Evolutionary conservation across 2,329 filamentous ascomycete genomes (phyloP).

Genomic region (Xylaria sp.): DNA sequence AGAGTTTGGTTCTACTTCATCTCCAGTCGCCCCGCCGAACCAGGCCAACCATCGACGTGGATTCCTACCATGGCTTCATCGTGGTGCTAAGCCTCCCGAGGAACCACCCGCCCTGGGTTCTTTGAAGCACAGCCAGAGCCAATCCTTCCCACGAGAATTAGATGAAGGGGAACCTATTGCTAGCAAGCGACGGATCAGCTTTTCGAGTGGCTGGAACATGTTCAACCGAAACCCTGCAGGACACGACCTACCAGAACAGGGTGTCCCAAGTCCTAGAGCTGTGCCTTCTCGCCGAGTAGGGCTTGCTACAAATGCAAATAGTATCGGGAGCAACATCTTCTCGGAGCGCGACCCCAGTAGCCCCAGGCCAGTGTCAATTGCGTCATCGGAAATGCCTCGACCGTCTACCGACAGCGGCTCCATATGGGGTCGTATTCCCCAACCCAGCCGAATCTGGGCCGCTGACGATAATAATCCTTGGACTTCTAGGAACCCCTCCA

Average conservation of each 20-base stretch:
- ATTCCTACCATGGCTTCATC: conserved; percentile 64
- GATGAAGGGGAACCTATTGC: conserved; percentile 58
- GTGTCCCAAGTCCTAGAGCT: conserved; percentile 33
- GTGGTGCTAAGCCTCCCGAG: conserved; percentile 62
- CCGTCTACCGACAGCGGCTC: conserved; percentile 79
- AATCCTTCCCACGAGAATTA: conserved; percentile 70
- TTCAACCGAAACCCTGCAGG: conserved; percentile 58
- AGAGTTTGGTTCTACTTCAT: conserved; percentile 42
- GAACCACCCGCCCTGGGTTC: conserved; percentile 68
- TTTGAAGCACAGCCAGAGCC: conserved; percentile 72
- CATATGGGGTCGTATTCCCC: conserved; percentile 66
- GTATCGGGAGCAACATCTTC: conserved; percentile 48
- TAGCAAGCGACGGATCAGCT: conserved; percentile 60
- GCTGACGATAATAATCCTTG: conserved; percentile 53
- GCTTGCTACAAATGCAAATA: conserved; percentile 47
- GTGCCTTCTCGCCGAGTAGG: conserved; percentile 31
- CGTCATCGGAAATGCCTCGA: conserved; percentile 70
- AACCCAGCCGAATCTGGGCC: conserved; percentile 67
- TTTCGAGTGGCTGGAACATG: conserved; percentile 59
- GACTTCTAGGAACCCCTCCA: conserved; percentile 69
- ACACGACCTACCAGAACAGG: conserved; percentile 46
- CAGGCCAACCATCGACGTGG: conserved; percentile 47
- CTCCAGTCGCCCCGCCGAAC: conserved; percentile 41
- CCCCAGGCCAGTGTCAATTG: conserved; percentile 70
- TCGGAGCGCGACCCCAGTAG: conserved; percentile 60